Evolutionary conservation across 345 rosid genomes (phyloP), one percentile per base, ranked within the genome.

Genomic region (Euphorbia peplus): DNA sequence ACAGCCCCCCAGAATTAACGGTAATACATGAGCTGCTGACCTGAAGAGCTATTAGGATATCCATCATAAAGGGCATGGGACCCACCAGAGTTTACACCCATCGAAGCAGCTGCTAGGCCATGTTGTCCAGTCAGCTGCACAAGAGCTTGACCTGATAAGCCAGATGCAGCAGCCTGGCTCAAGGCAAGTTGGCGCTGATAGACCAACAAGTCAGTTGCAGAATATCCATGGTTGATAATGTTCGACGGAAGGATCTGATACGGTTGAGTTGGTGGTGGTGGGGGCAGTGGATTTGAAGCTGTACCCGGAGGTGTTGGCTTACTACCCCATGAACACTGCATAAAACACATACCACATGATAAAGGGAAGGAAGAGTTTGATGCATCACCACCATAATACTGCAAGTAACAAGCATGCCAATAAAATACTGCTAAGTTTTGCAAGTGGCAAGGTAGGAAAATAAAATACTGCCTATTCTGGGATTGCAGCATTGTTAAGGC

Each of bases 301-400:
- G 85, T 83, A 46, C 87, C 87, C 24, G 78, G 62, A 48, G 87
- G 85, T 54, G 87, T 83, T 64, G 87, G 83, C 77, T 83, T 83
- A 76, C 87, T 83, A 66, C 87, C 87, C 87, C 87, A 81, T 46
- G 87, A 83, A 65, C 85, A 81, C 85, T 84, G 66, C 64, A 50
- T 47, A 57, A 74, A 53, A 3, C 25, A 11, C 1, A 26, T 2
- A 25, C 11, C 11, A 50, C 4, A 58, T 26, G 30, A 22, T 14
- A 39, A 61, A 61, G 12, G 65, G 30, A n/a, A 16, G 3, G n/a
- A 13, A 41, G 39, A 61, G 11, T 39, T 39, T 28, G 22, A 37
- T 59, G 24, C 12, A 37, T 1, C 14, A 26, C 10, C 14, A 26
- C 10, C n/a, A 25, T 55, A 26, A 55, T 28, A 28, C 15, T 32